Base-by-base conservation (phyloP, 1,139 yeast genomes). In the Schizosaccharomyces versatilis region DNA sequence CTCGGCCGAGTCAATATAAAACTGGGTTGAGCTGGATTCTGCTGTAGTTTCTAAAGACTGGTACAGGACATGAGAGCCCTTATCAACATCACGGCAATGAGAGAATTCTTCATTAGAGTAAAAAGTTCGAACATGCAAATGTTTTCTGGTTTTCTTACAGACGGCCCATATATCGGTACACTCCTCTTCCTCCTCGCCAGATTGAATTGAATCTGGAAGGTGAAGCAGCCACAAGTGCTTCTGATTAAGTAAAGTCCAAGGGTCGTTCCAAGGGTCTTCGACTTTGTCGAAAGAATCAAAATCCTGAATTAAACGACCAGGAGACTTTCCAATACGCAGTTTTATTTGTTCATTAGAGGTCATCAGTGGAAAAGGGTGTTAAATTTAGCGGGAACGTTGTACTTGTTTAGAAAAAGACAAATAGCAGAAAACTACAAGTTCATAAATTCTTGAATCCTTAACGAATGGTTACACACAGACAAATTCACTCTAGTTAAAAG, bases 91-190 rank as follows among this genome's bases (percentile, higher is more conserved):
- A 5, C 32, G 32, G 32, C 32, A 24, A 24, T 24, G 32, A 24
- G 32, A 24, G 5, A 24, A 24, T 5, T 24, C 32, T 24, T 24
- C 32, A 24, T 24, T 5, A 24, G 32, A 24, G 32, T 24, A 24
- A 24, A 24, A 24, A n/a, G 32, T 32, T 44, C 32, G 36, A n/a
- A 44, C 49, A 24, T 24, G 49, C 14, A 44, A 17, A 32, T 44
- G 49, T n/a, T 44, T 44, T 19, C 49, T 32, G 38, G 49, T 44
- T 44, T 44, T 44, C 38, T 44, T 32, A 32, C 49, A 44, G 12
- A 44, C 36, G 15, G 38, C 19, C 49, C 49, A 44, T 14, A 44
- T 19, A 38, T 44, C 49, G 19, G 19, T 17, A 24, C 32, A 24
- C 32, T 24, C 32, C 9, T 17, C 36, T 10, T 44, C 32, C 6